phyloP scores from a whole-genome alignment of 2,329 filamentous ascomycete genomes.

The Amauroascus niger region DNA sequence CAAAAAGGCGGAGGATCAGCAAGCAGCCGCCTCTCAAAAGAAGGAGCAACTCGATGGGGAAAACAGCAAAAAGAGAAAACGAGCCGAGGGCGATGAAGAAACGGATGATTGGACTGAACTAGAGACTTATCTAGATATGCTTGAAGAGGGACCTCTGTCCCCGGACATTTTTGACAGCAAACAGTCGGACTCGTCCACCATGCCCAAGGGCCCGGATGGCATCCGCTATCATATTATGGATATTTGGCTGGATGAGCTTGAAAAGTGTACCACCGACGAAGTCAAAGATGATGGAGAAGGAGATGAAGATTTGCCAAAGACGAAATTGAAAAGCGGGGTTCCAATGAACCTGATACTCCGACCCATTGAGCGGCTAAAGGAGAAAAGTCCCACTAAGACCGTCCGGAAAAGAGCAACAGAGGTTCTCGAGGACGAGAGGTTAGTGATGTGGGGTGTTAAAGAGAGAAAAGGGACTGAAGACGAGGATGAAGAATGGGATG shows the following conservation, averaged over 20 bases:
- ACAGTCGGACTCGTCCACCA: slow-evolving; percentile 14
- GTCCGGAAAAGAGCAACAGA: slow-evolving; percentile 62
- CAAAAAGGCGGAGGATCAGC: slow-evolving; percentile 27
- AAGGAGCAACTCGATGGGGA: slow-evolving; percentile 16
- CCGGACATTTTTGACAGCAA: slow-evolving; percentile 31
- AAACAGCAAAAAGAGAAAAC: slow-evolving; percentile 24
- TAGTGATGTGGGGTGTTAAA: slow-evolving; percentile 51
- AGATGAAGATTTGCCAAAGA: slow-evolving; percentile 16
- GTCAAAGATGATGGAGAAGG: slow-evolving; percentile 29
- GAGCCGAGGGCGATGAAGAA: slow-evolving; percentile 15
- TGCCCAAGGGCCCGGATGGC: slow-evolving; percentile 63
- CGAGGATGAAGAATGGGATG: slow-evolving; percentile 56
- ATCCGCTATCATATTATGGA: slow-evolving; percentile 79
- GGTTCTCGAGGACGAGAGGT: slow-evolving; percentile 60
- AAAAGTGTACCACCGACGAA: slow-evolving; percentile 52
- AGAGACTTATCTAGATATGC: slow-evolving; percentile 31
- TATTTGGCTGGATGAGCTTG: slow-evolving; percentile 83
- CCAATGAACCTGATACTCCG: slow-evolving; percentile 36
- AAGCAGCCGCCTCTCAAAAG: slow-evolving; percentile 5
- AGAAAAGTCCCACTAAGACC: slow-evolving; percentile 56
- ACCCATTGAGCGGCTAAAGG: slow-evolving; percentile 38
- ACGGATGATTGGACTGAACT: slow-evolving; percentile 24
- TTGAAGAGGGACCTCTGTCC: slow-evolving; percentile 34
- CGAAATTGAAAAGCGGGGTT: slow-evolving; percentile 30
- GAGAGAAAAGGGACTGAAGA: slow-evolving; percentile 33